Evolutionary conservation across 805 yeast genomes (phyloP), one percentile per base, ranked within the genome.

Genomic region (Cyberlindnera americana): DNA sequence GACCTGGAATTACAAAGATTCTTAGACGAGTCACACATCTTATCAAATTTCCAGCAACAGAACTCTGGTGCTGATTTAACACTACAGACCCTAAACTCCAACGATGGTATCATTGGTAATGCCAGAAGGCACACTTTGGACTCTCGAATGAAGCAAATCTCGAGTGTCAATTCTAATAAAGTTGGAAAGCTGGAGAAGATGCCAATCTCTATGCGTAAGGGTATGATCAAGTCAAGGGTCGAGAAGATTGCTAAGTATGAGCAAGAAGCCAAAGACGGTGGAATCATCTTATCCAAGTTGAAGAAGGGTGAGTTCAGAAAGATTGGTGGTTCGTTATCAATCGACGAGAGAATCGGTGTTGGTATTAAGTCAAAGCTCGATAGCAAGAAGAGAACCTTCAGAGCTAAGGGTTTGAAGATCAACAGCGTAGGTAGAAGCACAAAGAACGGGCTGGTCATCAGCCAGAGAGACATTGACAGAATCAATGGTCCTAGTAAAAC

Each of bases 191-290:
- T 82, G 25, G 93, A 85, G 49, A 84, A 80, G 37, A 86, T 88
- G 77, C 96, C 98, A 16, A 90, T 93, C 89, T 60, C 75, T 15
- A 78, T 88, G 69, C 73, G 97, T 40, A 85, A 84, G 56, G 96
- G 96, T 3, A 83, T 90, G 81, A 67, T 86, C 19, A 64, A 69
- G 25, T 72, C 79, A 32, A 74, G 81, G 33, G 62, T 72, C 25
- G 59, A 64, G 16, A 74, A 78, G 47, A 74, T 77, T 15, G 57
- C 65, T 18, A 74, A 74, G 52, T 77, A 70, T 54, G 95, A 86
- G 58, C 66, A 71, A 37, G 89, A 86, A 36, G 97, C 99, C 7
- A 73, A 69, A 46, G 91, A 91, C 15, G 95, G 95, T 5, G 98
- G 98, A 12, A 85, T 91, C 40, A 73, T 93, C n/a, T 66, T 91